Conservation (phyloP, 2,329 filamentous ascomycete species). For the Fusarium ramigenum region DNA sequence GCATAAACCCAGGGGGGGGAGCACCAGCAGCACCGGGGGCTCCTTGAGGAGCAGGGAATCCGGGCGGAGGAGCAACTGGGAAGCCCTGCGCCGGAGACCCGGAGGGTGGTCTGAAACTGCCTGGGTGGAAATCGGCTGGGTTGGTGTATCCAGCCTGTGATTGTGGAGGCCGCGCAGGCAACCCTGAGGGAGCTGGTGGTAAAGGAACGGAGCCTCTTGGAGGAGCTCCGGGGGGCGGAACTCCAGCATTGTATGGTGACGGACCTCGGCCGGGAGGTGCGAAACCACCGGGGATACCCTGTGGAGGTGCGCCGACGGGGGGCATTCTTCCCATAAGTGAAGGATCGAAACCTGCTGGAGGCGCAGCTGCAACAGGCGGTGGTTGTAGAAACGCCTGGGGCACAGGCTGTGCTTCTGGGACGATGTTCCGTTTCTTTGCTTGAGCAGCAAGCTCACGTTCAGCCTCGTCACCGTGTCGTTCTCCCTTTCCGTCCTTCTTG, state of each 20-base stretch:
- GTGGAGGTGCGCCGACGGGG: slow-evolving; percentile 44
- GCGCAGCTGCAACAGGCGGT: slow-evolving; percentile 39
- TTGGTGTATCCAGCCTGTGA: slow-evolving; percentile 57
- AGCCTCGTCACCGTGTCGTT: slow-evolving; percentile 92
- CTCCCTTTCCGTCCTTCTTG: slow-evolving; percentile 98
- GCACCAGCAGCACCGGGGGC: slow-evolving; percentile 46
- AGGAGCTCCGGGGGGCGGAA: slow-evolving; percentile 39
- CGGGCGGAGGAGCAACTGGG: slow-evolving; percentile 52
- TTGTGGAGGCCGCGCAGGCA: slow-evolving; percentile 61
- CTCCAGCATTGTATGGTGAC: slow-evolving; percentile 47
- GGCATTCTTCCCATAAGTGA: slow-evolving; percentile 45
- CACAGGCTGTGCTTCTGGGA: slow-evolving; percentile 79
- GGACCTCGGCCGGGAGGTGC: slow-evolving; percentile 49
- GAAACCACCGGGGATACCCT: slow-evolving; percentile 51
- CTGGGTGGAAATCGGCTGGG: slow-evolving; percentile 59
- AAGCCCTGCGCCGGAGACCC: slow-evolving; percentile 52
- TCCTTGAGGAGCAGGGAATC: slow-evolving; percentile 51
- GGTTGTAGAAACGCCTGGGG: slow-evolving; percentile 74
- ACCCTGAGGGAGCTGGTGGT: slow-evolving; percentile 59
- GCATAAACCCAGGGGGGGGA: slow-evolving; percentile 54
- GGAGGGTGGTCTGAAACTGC: slow-evolving; percentile 51
- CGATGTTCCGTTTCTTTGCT: slow-evolving; percentile 93
- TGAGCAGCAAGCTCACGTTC: slow-evolving; percentile 91
- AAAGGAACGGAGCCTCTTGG: slow-evolving; percentile 51
- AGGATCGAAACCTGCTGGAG: slow-evolving; percentile 49